Percentiles rank a stretch among this genome's conserved stretches.
These are phyloP conservation scores for Draba incana DNA, from an alignment of 345 rosid genomes.

Conservation along the genomic window DNA sequence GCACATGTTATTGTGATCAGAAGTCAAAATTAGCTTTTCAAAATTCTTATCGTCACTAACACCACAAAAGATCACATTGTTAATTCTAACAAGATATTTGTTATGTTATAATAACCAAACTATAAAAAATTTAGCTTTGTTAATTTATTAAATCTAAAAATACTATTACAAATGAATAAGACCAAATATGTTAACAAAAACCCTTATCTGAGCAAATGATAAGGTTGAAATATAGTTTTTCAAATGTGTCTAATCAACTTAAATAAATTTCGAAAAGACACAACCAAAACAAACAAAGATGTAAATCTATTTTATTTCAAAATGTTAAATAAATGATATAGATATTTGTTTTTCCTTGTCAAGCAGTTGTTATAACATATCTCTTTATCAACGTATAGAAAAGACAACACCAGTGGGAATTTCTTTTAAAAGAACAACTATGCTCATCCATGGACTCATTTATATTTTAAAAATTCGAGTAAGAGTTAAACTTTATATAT, in stretches of 20 bases:
- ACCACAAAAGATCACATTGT: neutral
- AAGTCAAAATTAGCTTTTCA: constrained; percentile 21
- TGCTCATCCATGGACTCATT: too few species aligned
- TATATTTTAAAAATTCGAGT: too few species aligned
- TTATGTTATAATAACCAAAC: neutral
- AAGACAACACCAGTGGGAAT: too few species aligned
- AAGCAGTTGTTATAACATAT: constrained; percentile 9
- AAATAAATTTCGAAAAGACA: neutral
- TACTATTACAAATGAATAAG: constrained; percentile 5
- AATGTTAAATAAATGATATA: neutral
- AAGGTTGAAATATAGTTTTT: constrained; percentile 1
- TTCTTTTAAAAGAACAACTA: too few species aligned
- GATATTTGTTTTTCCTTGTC: neutral
- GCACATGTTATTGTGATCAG: constrained; percentile 1
- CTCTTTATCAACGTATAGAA: neutral
- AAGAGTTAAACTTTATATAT: too few species aligned
- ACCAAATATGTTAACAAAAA: neutral
- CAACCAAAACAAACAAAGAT: neutral
- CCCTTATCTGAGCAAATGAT: neutral
- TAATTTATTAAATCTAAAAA: neutral
- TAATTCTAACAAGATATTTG: neutral
- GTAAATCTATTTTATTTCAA: neutral
- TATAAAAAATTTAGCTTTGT: neutral
- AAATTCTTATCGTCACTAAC: constrained; percentile 17
- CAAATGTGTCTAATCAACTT: neutral